Evolutionary conservation across 768 basidiomycete genomes (phyloP), one percentile per base, ranked within the genome.

Genomic region (Boletus sp.): DNA sequence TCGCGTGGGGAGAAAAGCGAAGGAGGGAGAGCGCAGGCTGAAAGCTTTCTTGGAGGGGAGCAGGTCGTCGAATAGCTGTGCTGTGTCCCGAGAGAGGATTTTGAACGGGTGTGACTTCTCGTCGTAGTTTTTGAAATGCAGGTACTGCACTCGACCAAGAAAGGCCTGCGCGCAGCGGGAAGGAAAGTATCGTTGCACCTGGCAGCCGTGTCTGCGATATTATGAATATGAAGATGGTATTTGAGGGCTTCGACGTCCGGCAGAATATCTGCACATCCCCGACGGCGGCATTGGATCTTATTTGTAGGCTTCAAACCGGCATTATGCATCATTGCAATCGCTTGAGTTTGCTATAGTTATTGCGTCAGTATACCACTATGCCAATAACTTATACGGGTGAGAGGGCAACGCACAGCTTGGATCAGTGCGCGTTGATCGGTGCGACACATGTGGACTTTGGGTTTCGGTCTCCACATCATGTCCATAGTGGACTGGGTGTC

Each of bases 161-260:
- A 53, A 29, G 39, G 34, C 34, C 49, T 49, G 32, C 23, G 34
- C 2, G 45, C 23, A 47, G 33, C 1, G n/a, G 41, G 46, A 41
- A 39, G 7, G 4, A 32, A 10, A 27, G n/a, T 1, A 47, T 44
- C 27, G 13, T 19, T n/a, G 30, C 32, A 17, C 49, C 14, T 21
- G 15, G 35, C 5, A 32, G 43, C 37, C 7, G 11, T 27, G 50
- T 80, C 77, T 32, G 74, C 70, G 32, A 83, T 75, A 57, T 81
- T 78, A 64, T 83, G 83, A 45, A 83, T 79, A 58, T 83, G 80
- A 21, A 83, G 65, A 60, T 83, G 82, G 60, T 72, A 79, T 59
- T 75, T 76, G 46, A 83, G 71, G 19, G 77, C 76, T 57, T 74
- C 74, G 50, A 75, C 70, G 47, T 71, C 69, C 6, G 67, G 64